Evolutionary conservation across 23 red algal genomes (phyloP).

Genomic region (Gracilaria domingensis): DNA sequence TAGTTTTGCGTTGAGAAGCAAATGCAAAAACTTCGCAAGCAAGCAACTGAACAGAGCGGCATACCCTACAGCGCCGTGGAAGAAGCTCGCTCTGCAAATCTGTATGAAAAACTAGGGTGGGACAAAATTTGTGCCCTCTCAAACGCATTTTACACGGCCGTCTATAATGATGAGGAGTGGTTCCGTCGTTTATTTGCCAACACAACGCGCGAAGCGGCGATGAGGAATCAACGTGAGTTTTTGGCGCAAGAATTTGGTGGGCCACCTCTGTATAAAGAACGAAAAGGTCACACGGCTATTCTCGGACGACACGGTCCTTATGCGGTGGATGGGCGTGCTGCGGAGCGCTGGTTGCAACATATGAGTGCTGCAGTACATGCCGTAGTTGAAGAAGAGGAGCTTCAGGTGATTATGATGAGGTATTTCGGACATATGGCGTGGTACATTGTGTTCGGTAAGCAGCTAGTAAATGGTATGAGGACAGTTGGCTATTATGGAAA

Average conservation of each 20-base stretch:
- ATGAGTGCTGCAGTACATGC: slow-evolving; percentile 58
- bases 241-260: slow-evolving; percentile 76
- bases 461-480: slow-evolving; percentile 66
- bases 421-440: slow-evolving; percentile 80
- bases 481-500: slow-evolving; percentile 81
- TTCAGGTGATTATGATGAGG: slow-evolving; percentile 25
- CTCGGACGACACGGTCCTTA: slow-evolving; percentile 77
- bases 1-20: too few relatives aligned
- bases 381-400: slow-evolving; percentile 46
- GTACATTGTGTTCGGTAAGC: slow-evolving; percentile 73
- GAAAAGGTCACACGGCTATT: slow-evolving; percentile 63
- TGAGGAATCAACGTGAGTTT: slow-evolving; percentile 69
- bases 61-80: slow-evolving; percentile 64
- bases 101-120: slow-evolving; percentile 49
- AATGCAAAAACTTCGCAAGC: slow-evolving; percentile 49
- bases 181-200: slow-evolving; percentile 75
- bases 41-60: slow-evolving; percentile 33
- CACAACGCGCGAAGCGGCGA: slow-evolving; percentile 64
- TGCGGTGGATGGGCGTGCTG: slow-evolving; percentile 59
- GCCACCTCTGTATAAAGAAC: slow-evolving; percentile 43
- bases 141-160: slow-evolving; percentile 54
- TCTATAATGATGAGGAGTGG: slow-evolving; percentile 61
- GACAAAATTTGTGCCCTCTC: slow-evolving; percentile 41
- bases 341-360: slow-evolving; percentile 66
- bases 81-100: slow-evolving; percentile 49